Evolutionary conservation across 2,329 filamentous ascomycete species (phyloP), one percentile per base, ranked within the genome.

Genomic region (Bipolaris zeicola): DNA sequence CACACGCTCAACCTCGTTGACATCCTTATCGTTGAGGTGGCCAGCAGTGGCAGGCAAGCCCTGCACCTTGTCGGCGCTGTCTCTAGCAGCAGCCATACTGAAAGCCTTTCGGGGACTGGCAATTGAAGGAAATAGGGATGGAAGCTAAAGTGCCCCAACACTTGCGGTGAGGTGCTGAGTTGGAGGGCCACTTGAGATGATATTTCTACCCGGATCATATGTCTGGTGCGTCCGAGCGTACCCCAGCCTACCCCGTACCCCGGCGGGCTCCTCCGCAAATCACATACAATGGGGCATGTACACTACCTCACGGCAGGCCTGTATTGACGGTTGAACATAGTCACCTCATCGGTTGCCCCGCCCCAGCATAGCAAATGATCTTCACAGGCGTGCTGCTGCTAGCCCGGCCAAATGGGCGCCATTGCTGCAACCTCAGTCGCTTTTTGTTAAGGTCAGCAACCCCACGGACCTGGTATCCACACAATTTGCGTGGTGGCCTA

Each of bases 1-100:
- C 5, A 82, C 79, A 24, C 78, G 75, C 72, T 85, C 83, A 53
- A 85, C 77, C 52, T 83, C 77, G 6, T 74, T 70, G 55, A 78
- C 70, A 44, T 74, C 72, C 46, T 70, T 73, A 11, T 67, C 57
- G 33, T 48, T 46, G 43, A 57, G 37, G 45, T 59, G 56, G n/a
- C 61, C 50, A 24, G 58, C 41, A 22, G 50, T 61, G 33, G 67
- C 62, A 18, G 66, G 62, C 14, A 67, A 53, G 46, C 54, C 31
- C 38, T 64, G 34, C 7, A 62, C 63, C 20, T 52, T 63, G 34
- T 67, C 66, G 16, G 60, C 44, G 42, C 61, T 66, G 36, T 50
- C 53, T 55, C 50, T 62, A 22, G 50, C 39, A 37, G 37, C 38
- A n/a, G 55, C 62, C 69, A 71, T 72, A 13, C 47, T 67, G 64